Evolutionary conservation across 371 early-diverging fungal species (phyloP).

Genomic region (Apophysomyces ossiformis): DNA sequence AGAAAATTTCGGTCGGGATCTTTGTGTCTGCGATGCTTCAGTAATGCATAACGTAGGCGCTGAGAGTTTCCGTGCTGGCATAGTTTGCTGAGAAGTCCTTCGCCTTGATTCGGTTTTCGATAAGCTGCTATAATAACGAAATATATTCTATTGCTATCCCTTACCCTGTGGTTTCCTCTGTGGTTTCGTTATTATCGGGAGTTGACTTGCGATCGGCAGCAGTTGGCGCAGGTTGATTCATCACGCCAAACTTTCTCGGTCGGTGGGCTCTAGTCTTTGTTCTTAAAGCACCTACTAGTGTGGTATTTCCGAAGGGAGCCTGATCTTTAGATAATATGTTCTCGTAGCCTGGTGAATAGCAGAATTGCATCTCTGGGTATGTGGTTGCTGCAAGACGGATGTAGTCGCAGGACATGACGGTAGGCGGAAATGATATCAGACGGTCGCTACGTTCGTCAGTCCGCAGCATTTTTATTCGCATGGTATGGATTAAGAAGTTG

Average conservation of each 20-base stretch:
- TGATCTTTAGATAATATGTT: conserved; percentile 20
- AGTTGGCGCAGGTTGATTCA: conserved; percentile 36
- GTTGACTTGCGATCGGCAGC: conserved; percentile 7
- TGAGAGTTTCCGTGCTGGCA: conserved; percentile 26
- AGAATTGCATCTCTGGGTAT: conserved; percentile 75
- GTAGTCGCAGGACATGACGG: conserved; percentile 74
- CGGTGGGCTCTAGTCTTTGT: conserved; percentile 31
- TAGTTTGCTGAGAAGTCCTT: conserved; percentile 19
- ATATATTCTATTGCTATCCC: not conserved
- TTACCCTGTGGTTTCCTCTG: conserved; percentile 13
- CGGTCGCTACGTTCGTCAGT: conserved; percentile 78
- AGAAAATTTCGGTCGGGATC: conserved; percentile 16
- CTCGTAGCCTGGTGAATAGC: conserved; percentile 66
- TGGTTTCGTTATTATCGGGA: conserved; percentile 9
- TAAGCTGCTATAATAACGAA: too few species aligned
- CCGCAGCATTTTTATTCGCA: conserved; percentile 76
- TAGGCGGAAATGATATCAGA: conserved; percentile 71
- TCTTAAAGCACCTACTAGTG: conserved; percentile 25
- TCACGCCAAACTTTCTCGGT: conserved; percentile 25
- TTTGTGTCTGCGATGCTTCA: conserved; percentile 28
- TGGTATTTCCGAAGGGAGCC: conserved; percentile 14
- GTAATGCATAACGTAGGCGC: conserved; percentile 33
- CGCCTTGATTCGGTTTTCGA: not conserved
- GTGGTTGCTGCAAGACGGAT: conserved; percentile 73
- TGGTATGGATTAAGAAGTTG: conserved; percentile 76